phyloP scores from a whole-genome alignment of 768 basidiomycete species.

The Mrakia frigida region DNA sequence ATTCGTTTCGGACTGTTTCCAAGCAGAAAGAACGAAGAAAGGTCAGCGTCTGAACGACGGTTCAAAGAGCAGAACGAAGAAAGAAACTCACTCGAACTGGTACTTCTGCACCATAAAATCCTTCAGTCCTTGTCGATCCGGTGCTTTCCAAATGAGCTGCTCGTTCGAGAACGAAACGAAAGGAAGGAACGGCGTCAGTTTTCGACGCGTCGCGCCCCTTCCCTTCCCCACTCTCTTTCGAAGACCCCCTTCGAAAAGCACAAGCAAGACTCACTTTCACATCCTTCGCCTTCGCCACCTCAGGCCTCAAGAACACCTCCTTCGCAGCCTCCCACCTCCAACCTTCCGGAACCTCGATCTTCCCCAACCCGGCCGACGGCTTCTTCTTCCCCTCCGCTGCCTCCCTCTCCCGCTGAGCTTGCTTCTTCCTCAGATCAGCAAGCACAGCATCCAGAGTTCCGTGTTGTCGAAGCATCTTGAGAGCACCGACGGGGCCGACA shows the following conservation, averaged over 20 bases:
- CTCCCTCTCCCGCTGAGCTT: slow-evolving; percentile 39
- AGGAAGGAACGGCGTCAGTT: not conserved
- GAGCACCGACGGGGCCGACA: slow-evolving; percentile 87
- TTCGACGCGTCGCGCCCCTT: not conserved
- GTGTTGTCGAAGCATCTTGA: slow-evolving; percentile 83
- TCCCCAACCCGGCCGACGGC: slow-evolving; percentile 41
- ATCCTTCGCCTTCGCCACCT: slow-evolving; percentile 77
- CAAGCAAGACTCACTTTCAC: slow-evolving; percentile 63
- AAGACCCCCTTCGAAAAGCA: not conserved
- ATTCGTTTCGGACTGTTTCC: not conserved
- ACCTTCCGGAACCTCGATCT: slow-evolving; percentile 75
- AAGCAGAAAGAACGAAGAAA: not conserved
- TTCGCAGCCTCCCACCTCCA: slow-evolving; percentile 98
- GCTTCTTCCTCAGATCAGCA: slow-evolving; percentile 74
- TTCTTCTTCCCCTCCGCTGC: slow-evolving; percentile 37
- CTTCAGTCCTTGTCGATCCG: not conserved
- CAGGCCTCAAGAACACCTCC: slow-evolving; percentile 78
- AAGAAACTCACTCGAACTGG: slow-evolving; percentile 1
- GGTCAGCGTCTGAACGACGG: not conserved
- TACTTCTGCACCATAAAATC: not conserved
- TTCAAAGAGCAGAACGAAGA: not conserved
- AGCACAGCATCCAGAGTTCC: slow-evolving; percentile 68
- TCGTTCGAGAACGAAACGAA: not conserved
- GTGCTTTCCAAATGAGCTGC: not conserved
- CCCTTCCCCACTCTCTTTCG: not conserved